A percentile compares a stretch with the other conserved stretches of the same genome.
Evolutionary conservation across 2,329 filamentous ascomycete genomes (phyloP).

Genomic region (Xylariaceae sp.): DNA sequence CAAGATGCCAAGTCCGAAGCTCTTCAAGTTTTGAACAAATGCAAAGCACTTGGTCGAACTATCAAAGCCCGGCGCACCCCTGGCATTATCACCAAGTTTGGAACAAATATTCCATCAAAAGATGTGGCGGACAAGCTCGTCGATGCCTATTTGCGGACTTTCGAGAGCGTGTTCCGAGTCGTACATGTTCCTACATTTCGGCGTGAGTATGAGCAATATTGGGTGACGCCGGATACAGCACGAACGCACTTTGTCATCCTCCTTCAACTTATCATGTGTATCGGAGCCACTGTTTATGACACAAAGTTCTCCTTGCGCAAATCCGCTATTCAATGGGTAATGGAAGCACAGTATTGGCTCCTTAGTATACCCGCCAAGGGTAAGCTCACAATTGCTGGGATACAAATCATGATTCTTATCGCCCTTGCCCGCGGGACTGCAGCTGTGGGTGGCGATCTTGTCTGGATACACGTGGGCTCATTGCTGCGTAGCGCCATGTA

Average conservation of each 20-base stretch:
- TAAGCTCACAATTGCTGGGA: conserved; percentile 44
- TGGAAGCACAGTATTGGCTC: conserved; percentile 52
- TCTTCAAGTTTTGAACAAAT: conserved; percentile 34
- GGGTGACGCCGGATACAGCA: conserved; percentile 40
- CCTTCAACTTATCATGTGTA: conserved; percentile 52
- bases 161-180: conserved; percentile 56
- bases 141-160: conserved; percentile 52
- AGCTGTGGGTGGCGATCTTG: conserved; percentile 47
- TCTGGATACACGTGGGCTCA: conserved; percentile 50
- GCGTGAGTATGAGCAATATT: conserved; percentile 51
- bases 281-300: conserved; percentile 49
- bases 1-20: conserved; percentile 31
- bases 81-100: conserved; percentile 37
- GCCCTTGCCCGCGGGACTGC: conserved; percentile 48
- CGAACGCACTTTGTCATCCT: conserved; percentile 49
- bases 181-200: conserved; percentile 57
- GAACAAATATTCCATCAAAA: conserved; percentile 38
- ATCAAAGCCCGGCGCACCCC: conserved; percentile 42
- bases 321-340: conserved; percentile 48
- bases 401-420: conserved; percentile 54
- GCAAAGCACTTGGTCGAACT: conserved; percentile 40
- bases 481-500: conserved; percentile 54
- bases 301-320: conserved; percentile 42
- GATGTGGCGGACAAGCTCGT: conserved; percentile 50
- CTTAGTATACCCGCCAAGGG: conserved; percentile 46